These are phyloP conservation scores for Fusarium avenaceum DNA, from an alignment of 2,329 filamentous ascomycete genomes.

Conservation along the genomic window DNA sequence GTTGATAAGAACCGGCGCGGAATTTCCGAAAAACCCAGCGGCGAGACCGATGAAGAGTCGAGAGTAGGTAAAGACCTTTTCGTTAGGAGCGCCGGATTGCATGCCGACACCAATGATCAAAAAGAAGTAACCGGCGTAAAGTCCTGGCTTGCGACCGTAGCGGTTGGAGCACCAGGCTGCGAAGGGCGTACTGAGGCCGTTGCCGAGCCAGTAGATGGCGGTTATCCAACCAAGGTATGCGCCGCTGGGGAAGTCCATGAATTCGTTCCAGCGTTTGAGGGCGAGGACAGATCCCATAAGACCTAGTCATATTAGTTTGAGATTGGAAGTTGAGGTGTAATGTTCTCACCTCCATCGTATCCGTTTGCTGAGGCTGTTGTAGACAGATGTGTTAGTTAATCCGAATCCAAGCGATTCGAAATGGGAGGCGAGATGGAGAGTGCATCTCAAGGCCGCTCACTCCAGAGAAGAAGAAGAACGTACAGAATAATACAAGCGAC, in stretches of 20 bases:
- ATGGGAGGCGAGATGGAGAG: too few species aligned
- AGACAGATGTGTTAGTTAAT: rapidly evolving
- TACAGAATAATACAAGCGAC: conserved; percentile 5
- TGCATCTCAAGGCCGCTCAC: too few species aligned
- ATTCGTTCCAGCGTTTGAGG: conserved; percentile 40
- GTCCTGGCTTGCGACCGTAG: conserved; percentile 6
- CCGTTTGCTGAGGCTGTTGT: conserved; percentile 18
- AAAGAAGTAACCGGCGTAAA: conserved; percentile 12
- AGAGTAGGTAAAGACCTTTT: not conserved
- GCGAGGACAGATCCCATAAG: conserved; percentile 35
- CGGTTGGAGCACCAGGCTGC: conserved; percentile 29
- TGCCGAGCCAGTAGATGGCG: conserved; percentile 45
- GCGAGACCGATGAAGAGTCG: not conserved
- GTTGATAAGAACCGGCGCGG: not conserved
- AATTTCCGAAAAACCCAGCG: conserved; percentile 1
- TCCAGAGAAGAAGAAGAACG: too few species aligned
- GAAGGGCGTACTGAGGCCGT: conserved; percentile 37
- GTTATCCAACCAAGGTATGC: conserved; percentile 45
- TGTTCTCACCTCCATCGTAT: conserved; percentile 6
- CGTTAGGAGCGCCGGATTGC: conserved; percentile 12
- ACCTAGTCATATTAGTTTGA: not conserved
- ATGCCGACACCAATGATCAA: conserved; percentile 13
- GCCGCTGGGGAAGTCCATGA: conserved; percentile 39
- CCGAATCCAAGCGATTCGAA: too few species aligned
- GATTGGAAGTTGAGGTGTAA: too few species aligned